Conservation (phyloP, 495 filamentous ascomycete species). For the Lasiosphaeris hirsuta region DNA sequence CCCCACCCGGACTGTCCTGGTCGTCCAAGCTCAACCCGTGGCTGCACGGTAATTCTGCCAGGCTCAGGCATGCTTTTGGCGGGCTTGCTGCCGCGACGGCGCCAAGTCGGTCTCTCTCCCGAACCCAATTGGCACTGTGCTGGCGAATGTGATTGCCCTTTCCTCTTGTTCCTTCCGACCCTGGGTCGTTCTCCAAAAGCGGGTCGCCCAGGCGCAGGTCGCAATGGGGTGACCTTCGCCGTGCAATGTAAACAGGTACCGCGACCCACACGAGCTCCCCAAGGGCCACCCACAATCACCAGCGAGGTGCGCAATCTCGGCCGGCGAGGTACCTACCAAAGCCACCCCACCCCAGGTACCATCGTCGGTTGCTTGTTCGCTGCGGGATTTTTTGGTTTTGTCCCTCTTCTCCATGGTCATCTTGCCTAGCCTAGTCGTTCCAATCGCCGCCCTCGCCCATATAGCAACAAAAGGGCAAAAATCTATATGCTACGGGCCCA, state of each 20-base stretch:
- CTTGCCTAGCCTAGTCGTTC: constrained; percentile 2
- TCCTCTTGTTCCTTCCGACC: too few relatives aligned
- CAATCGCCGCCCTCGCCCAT: constrained; percentile 2
- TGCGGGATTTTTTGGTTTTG: constrained; percentile 40
- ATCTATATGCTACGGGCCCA: neutral
- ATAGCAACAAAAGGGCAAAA: constrained; percentile 9
- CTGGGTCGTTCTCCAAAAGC: constrained; percentile 7
- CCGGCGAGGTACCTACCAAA: constrained; percentile 25
- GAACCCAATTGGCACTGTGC: constrained; percentile 26
- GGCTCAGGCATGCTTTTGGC: neutral
- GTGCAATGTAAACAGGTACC: constrained; percentile 26
- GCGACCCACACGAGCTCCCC: constrained; percentile 11
- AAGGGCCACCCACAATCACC: neutral
- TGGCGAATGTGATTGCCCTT: constrained; percentile 22
- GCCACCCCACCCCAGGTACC: constrained; percentile 25
- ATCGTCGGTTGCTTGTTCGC: constrained; percentile 4
- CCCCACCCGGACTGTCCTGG: constrained; percentile 10
- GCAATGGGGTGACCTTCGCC: constrained; percentile 29
- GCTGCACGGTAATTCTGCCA: neutral
- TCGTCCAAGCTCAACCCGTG: neutral
- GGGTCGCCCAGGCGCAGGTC: constrained; percentile 28
- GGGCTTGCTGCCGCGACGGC: constrained; percentile 14
- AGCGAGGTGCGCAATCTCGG: constrained; percentile 13
- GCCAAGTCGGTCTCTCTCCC: constrained; percentile 18
- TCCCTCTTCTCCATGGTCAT: constrained; percentile 12